Conservation (phyloP, 192 early-diverging fungal species). For the Coemansia sp. region DNA sequence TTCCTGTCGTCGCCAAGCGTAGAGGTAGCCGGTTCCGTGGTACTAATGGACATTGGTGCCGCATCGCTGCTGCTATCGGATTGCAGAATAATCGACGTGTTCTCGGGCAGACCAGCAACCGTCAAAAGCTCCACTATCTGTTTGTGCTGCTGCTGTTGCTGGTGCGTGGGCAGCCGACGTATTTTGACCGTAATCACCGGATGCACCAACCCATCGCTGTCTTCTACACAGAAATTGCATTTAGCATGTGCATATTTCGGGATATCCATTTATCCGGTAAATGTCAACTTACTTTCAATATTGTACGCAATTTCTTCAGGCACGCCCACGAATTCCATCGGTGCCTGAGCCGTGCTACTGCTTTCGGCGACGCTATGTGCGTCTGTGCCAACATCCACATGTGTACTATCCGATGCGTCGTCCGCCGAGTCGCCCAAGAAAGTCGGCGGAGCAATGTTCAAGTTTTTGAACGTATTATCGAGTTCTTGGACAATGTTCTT, state of each 20-base stretch:
- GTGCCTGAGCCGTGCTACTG: neutral
- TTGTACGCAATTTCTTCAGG: conserved; percentile 39
- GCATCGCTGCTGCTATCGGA: neutral
- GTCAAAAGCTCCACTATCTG: neutral
- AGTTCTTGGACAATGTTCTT: conserved; percentile 70
- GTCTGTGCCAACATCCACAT: neutral
- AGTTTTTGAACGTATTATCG: conserved; percentile 43
- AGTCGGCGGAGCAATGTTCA: conserved; percentile 27
- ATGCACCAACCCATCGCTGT: conserved; percentile 44
- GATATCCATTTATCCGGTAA: neutral
- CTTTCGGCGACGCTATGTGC: neutral
- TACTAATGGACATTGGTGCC: too few species aligned
- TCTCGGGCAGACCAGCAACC: conserved; percentile 13
- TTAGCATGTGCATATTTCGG: neutral
- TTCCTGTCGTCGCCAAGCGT: neutral
- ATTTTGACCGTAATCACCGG: conserved; percentile 49
- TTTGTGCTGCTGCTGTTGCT: neutral
- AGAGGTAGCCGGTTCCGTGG: neutral
- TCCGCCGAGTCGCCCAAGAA: conserved; percentile 9
- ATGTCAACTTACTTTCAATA: conserved; percentile 43
- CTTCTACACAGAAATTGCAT: conserved; percentile 25
- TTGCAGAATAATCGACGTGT: conserved; percentile 20
- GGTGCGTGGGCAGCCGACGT: conserved; percentile 12
- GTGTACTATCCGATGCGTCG: neutral
- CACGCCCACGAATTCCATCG: neutral